Conservation (phyloP, 2,329 filamentous ascomycete species). For the Alternaria infectoria region DNA sequence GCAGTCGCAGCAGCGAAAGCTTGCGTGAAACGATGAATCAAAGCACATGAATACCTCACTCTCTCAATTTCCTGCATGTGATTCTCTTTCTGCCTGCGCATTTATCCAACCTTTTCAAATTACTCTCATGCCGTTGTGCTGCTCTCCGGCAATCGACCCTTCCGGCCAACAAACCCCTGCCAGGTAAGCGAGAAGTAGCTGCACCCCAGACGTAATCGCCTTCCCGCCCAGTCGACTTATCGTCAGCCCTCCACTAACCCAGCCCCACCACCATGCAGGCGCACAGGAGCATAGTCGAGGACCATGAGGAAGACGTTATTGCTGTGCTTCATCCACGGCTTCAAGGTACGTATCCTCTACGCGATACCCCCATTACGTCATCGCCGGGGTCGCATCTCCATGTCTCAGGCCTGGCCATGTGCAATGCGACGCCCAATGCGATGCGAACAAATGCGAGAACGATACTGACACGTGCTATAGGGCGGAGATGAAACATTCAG, state of each 20-base stretch:
- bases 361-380: conserved; percentile 1
- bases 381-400: background rate
- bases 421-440: background rate
- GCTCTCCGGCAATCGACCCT: background rate
- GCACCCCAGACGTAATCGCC: conserved; percentile 34
- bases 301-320: conserved; percentile 80
- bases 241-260: conserved; percentile 5
- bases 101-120: background rate
- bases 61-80: background rate
- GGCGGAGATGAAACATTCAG: conserved; percentile 81
- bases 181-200: conserved; percentile 20
- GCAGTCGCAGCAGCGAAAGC: background rate
- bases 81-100: background rate
- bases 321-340: conserved; percentile 85
- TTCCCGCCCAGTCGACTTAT: conserved; percentile 1
- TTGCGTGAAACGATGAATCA: background rate
- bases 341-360: conserved; percentile 66
- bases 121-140: background rate
- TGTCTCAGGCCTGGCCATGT: background rate
- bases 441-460: background rate
- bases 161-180: conserved; percentile 7
- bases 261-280: conserved; percentile 41
- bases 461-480: conserved; percentile 49
- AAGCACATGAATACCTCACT: background rate
- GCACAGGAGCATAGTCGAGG: conserved; percentile 43